Base-by-base conservation (phyloP, 2,329 filamentous ascomycete species). In the Monilinia vaccinii-corymbosi region DNA sequence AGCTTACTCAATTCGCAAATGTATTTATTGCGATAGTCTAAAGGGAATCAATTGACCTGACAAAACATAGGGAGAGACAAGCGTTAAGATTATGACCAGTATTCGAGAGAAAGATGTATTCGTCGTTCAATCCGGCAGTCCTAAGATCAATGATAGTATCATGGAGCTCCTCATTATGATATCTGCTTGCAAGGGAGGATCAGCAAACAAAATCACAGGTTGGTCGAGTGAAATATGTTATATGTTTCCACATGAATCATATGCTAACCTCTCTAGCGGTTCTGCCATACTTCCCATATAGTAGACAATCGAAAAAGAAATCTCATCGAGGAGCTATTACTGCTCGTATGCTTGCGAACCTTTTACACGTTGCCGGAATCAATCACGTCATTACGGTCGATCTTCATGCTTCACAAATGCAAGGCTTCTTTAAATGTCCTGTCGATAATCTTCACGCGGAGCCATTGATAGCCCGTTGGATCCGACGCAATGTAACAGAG, bases 81-180 rank as follows among this genome's bases (percentile, higher is more conserved):
- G 83, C 70, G 84, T 87, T 68, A 81, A 83, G 70, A 86, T 87
- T 71, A 72, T 86, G 72, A 86, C 82, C 50, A 87, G 84, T 74
- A 91, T 99, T 66, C 89, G 94, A 68, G 95, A 99, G 73, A 95
- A 97, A 75, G 93, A 99, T 81, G 93, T 99, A 70, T 99, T 97
- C 75, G 93, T 99, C 73, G 88, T 99, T 63, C 94, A 99, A 79
- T 97, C 93, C 64, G 94, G 94, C 66, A 97, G 94, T 76, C 82
- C 85, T 72, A 91, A 88, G 77, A 96, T 97, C 81, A 99, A 99
- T 75, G 94, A 99, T 77, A 95, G 91, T 71, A 91, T 99, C 72
- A 97, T 99, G 91, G 94, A 99, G 80, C 82, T 99, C 72, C 83
- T 99, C 72, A 97, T 99, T 75, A 96, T 99, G 90, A 97, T 97